phyloP scores from a whole-genome alignment of 2,329 filamentous ascomycete genomes.

The Fusarium ramigenum region DNA sequence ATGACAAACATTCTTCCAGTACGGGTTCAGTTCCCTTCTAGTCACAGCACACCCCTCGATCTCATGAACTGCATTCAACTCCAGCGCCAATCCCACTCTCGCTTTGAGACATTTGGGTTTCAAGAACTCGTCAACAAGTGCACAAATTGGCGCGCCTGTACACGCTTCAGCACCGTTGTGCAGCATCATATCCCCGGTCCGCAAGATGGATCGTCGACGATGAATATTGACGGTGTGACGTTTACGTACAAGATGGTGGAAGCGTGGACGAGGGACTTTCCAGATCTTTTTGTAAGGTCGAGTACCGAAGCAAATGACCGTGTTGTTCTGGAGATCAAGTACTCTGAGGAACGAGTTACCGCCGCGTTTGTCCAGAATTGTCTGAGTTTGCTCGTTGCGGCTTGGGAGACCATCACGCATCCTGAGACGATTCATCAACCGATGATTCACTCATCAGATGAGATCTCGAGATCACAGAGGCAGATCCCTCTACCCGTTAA shows the following conservation, averaged over 20 bases:
- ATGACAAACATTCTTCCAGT: slow-evolving; percentile 59
- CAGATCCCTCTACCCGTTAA: slow-evolving; percentile 53
- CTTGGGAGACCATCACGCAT: slow-evolving; percentile 57
- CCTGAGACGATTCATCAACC: slow-evolving; percentile 57
- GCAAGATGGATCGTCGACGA: slow-evolving; percentile 50
- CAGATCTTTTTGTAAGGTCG: slow-evolving; percentile 58
- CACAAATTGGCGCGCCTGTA: slow-evolving; percentile 64
- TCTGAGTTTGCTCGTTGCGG: slow-evolving; percentile 56
- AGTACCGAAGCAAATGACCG: slow-evolving; percentile 48
- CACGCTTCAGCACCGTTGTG: slow-evolving; percentile 63
- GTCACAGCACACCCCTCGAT: slow-evolving; percentile 57
- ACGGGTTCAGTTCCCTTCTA: slow-evolving; percentile 57
- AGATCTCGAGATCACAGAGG: slow-evolving; percentile 49
- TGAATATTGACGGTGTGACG: slow-evolving; percentile 56
- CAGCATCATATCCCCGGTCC: slow-evolving; percentile 54
- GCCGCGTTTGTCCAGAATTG: slow-evolving; percentile 55
- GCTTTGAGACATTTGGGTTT: slow-evolving; percentile 62
- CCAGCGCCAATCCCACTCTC: slow-evolving; percentile 58
- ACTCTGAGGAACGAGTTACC: slow-evolving; percentile 56
- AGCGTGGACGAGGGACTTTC: slow-evolving; percentile 52
- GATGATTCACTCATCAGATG: slow-evolving; percentile 54
- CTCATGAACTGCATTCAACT: slow-evolving; percentile 59
- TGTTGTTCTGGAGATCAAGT: slow-evolving; percentile 56
- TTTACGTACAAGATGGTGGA: slow-evolving; percentile 57
- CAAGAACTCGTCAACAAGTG: slow-evolving; percentile 62